Base-by-base conservation (phyloP, 768 basidiomycete species). In the Boletus barrowsii region DNA sequence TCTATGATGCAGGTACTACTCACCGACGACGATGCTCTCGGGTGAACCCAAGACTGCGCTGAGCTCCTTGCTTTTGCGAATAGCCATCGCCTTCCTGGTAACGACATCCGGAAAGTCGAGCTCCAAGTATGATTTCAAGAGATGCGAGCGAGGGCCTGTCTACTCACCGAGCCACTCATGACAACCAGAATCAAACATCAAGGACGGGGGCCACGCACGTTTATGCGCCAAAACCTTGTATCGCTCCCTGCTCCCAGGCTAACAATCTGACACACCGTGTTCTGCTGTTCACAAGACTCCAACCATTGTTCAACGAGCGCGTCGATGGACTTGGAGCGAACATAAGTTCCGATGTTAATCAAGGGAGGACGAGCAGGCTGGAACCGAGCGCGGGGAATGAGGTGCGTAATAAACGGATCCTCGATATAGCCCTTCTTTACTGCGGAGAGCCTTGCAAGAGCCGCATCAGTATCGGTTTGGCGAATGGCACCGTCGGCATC, bases 221-320 rank as follows among this genome's bases (percentile, higher is more conserved):
- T 80, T 62, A 96, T 75, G 52, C 94, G 79, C 94, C 96, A 99
- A 68, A 90, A 98, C 49, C 97, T 76, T 3, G 93, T 93, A 73
- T 99, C 97, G 62, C 92, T 98, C 22, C 97, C 97, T 2, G 95
- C 89, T 0, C 97, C 97, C 30, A 98, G 70, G 70, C 91, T 96
- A n/a, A 98, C 81, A 50, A 98, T 86, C 76, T 98, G 97, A 59
- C 83, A 86, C 53, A 67, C 67, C 55, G 70, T 77, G n/a, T 72
- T 77, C 10, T 74, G 74, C 20, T 62, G 64, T 40, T 69, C 65
- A 1, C 79, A 76, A 17, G 77, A 61, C 17, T 74, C 68, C 20
- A 93, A 60, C 80, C 89, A 94, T 45, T 76, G 70, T 24, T 83
- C 72, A 1, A 95, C 83, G 13, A 96, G 81, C 37, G 72, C 70